Evolutionary conservation across 139 green algal genomes (phyloP).

Genomic region (Chlorella sp.): DNA sequence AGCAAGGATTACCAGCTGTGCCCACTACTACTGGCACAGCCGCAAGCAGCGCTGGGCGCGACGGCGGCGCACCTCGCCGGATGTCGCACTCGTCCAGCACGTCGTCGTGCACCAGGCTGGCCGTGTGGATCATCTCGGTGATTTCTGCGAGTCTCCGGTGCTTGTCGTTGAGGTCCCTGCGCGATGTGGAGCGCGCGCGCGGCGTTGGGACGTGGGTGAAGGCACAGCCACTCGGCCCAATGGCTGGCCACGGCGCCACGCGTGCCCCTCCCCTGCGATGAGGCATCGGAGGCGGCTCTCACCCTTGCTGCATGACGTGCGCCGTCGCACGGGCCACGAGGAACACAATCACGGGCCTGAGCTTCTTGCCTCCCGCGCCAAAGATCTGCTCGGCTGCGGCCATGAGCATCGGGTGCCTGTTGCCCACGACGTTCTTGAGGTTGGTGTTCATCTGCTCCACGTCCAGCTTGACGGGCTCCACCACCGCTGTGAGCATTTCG

Average conservation of each 20-base stretch:
- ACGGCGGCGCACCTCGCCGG: constrained; percentile 59
- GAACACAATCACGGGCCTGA: constrained; percentile 87
- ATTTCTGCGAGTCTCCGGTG: constrained; percentile 94
- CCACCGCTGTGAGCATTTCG: not conserved
- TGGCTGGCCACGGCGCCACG: too few species aligned
- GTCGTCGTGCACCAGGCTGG: constrained; percentile 96
- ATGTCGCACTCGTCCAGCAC: constrained; percentile 93
- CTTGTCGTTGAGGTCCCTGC: constrained; percentile 81
- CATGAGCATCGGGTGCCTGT: constrained; percentile 89
- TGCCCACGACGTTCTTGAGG: constrained; percentile 81
- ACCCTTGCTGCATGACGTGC: not conserved
- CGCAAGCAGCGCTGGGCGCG: not conserved
- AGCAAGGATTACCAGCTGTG: too few species aligned
- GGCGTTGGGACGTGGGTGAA: too few species aligned
- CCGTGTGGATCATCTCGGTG: constrained; percentile 99
- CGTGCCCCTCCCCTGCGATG: too few species aligned
- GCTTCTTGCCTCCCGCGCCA: constrained; percentile 87
- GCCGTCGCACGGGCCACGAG: constrained; percentile 80
- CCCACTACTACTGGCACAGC: too few species aligned
- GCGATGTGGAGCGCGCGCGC: too few species aligned
- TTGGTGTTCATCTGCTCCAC: constrained; percentile 80
- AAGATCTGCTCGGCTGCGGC: constrained; percentile 99
- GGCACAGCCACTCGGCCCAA: too few species aligned
- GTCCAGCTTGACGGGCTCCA: constrained; percentile 63
- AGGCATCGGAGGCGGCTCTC: too few species aligned